Evolutionary conservation across 176 grass and related monocot species (phyloP).

Genomic region (Aegilops speltoides): DNA sequence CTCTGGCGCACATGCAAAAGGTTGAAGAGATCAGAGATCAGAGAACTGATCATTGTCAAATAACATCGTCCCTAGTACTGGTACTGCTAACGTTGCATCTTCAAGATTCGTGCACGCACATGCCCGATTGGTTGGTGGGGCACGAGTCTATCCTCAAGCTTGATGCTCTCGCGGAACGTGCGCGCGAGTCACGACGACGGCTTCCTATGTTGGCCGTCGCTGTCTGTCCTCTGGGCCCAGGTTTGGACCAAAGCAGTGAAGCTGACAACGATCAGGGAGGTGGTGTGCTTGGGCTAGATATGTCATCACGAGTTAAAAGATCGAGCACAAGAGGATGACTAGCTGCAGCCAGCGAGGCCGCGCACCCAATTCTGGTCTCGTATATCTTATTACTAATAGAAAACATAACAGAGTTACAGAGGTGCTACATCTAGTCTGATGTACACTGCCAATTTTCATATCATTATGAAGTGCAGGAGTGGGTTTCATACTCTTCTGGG

Average conservation of each 20-base stretch:
- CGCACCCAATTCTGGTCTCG: background rate
- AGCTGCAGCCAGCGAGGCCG: background rate
- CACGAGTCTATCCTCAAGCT: background rate
- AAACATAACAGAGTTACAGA: background rate
- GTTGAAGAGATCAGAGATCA: background rate
- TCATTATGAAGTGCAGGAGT: background rate
- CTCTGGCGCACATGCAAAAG: slow-evolving; percentile 29
- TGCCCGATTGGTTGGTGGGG: background rate
- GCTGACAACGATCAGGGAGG: background rate
- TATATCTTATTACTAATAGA: background rate
- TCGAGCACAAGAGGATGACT: background rate
- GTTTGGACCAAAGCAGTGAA: slow-evolving; percentile 2
- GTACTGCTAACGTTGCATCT: background rate
- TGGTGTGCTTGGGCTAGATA: slow-evolving; percentile 1
- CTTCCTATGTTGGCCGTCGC: background rate
- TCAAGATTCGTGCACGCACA: slow-evolving; percentile 24
- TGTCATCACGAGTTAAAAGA: background rate
- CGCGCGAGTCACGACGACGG: background rate
- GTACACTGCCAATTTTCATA: no score
- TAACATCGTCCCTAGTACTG: background rate
- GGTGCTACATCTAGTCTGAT: background rate
- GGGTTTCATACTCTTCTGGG: background rate
- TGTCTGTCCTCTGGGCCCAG: background rate
- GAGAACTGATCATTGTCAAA: background rate
- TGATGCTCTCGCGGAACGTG: background rate